Base-by-base conservation (phyloP, 805 yeast genomes). In the Myxozyma mucilagina region DNA sequence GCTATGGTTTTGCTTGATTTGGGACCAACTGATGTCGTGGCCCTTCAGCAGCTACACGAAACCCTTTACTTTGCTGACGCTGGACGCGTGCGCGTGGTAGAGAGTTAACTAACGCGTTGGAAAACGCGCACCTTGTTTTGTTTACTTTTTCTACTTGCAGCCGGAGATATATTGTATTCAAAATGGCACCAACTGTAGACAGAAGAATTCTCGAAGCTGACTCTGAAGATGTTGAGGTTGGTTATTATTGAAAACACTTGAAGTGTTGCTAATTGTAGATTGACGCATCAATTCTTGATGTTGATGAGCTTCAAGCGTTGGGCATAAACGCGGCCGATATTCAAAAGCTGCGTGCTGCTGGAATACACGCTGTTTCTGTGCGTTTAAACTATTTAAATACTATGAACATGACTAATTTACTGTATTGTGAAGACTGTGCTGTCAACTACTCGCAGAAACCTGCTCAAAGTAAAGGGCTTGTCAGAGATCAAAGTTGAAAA, bases 401-500 rank as follows among this genome's bases (percentile, higher is more conserved):
- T 36, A 36, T 36, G n/a, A n/a, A n/a, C n/a, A n/a, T n/a, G n/a
- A n/a, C n/a, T 49, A 18, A 16, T 6, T 16, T 5, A 39, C 5
- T 41, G 14, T 35, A 16, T 34, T 35, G 45, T 42, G 10, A 36
- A 81, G 83, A 76, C 85, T 2, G 83, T 80, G 1, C 69, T 82
- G 16, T 79, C 86, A 18, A 85, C 88, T 0, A 83, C 92, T 4
- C 82, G 87, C 71, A 79, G 89, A 64, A 84, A 85, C 49, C 68
- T 88, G 51, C 76, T 84, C 53, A 81, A 83, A 57, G 86, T 87
- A 18, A 87, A 85, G 70, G 93, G 93, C 1, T 76, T 87, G 38
- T 83, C 88, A 67, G 93, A 87, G 71, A 85, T 86, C 18, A 87
- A 88, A 70, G 92, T 89, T 3, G 93, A 87, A 47, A 86, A 86